These are phyloP conservation scores for Lunularia cruciata DNA, from an alignment of 225 moss, liverwort and hornwort genomes.

Conservation along the genomic window DNA sequence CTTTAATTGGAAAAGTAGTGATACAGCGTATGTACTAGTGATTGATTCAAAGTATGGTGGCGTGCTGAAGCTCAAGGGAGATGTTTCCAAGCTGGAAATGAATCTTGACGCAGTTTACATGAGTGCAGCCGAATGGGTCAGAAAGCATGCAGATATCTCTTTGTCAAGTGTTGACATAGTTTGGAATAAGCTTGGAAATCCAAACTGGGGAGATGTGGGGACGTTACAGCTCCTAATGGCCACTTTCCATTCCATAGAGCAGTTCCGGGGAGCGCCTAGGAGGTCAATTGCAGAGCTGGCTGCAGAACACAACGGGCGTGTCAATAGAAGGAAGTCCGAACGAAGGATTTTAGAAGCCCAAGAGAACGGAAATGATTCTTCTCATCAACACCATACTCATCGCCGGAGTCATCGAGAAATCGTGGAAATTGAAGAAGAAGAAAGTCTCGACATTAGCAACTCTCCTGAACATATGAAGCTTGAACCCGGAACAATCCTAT, in stretches of 20 bases:
- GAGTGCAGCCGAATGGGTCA: constrained; percentile 82
- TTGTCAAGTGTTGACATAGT: constrained; percentile 70
- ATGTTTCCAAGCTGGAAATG: constrained; percentile 80
- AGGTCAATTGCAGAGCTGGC: constrained; percentile 89
- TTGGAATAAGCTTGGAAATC: constrained; percentile 91
- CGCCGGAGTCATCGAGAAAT: constrained; percentile 65
- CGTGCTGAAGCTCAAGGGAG: constrained; percentile 81
- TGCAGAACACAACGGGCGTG: constrained; percentile 75
- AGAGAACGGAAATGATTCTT: constrained; percentile 74
- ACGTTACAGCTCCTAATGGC: constrained; percentile 81
- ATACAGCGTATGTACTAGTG: constrained; percentile 75
- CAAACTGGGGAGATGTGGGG: constrained; percentile 89
- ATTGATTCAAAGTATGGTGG: constrained; percentile 78
- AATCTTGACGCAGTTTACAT: constrained; percentile 70
- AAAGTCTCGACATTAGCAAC: constrained; percentile 34
- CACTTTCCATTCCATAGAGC: constrained; percentile 81
- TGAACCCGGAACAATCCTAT: constrained; percentile 88
- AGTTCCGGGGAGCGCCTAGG: constrained; percentile 76
- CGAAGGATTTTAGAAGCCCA: constrained; percentile 69
- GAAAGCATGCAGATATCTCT: constrained; percentile 73
- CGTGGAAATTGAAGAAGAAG: constrained; percentile 85
- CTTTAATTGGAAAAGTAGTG: constrained; percentile 54
- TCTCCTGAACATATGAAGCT: constrained; percentile 73
- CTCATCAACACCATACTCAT: constrained; percentile 65
- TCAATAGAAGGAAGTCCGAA: constrained; percentile 77